These are phyloP conservation scores for Metschnikowia rubicola DNA, from an alignment of 805 yeast genomes.

Conservation along the genomic window DNA sequence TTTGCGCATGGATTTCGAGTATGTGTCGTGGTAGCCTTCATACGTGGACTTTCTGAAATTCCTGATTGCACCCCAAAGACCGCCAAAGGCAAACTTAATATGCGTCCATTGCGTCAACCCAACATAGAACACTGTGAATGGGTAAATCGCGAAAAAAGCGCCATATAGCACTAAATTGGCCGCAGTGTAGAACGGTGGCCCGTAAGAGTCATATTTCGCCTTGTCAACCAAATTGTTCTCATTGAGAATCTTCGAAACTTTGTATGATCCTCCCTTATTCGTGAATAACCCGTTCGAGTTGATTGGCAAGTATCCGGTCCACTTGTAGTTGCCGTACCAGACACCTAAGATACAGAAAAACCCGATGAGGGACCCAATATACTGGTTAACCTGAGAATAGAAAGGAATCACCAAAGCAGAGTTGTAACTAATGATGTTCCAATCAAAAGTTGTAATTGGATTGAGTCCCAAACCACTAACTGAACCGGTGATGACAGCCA, in stretches of 20 bases:
- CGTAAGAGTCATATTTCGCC: slow-evolving; percentile 17
- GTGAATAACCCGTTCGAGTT: slow-evolving; percentile 23
- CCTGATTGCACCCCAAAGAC: slow-evolving; percentile 14
- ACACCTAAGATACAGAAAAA: slow-evolving; percentile 26
- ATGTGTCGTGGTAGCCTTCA: slow-evolving; percentile 33
- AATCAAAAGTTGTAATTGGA: slow-evolving; percentile 67
- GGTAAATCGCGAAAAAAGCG: slow-evolving; percentile 24
- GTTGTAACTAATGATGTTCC: slow-evolving; percentile 55
- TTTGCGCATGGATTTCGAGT: slow-evolving; percentile 32
- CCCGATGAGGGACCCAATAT: slow-evolving; percentile 23
- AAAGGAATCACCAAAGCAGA: slow-evolving; percentile 48
- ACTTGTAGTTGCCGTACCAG: slow-evolving; percentile 26
- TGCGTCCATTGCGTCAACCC: slow-evolving; percentile 13
- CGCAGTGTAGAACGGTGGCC: slow-evolving; percentile 24
- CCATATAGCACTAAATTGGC: slow-evolving; percentile 23
- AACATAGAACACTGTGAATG: slow-evolving; percentile 24
- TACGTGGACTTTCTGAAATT: slow-evolving; percentile 23
- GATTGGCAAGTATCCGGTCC: slow-evolving; percentile 30
- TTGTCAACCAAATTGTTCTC: slow-evolving; percentile 14
- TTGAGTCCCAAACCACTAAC: slow-evolving; percentile 58
- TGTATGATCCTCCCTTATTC: slow-evolving; percentile 23
- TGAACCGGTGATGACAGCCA: slow-evolving; percentile 64
- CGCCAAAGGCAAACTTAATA: slow-evolving; percentile 14
- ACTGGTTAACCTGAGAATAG: slow-evolving; percentile 22
- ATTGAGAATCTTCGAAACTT: slow-evolving; percentile 17